These are phyloP conservation scores for Polyplosphaeria fusca DNA, from an alignment of 495 filamentous ascomycete species.

Conservation along the genomic window DNA sequence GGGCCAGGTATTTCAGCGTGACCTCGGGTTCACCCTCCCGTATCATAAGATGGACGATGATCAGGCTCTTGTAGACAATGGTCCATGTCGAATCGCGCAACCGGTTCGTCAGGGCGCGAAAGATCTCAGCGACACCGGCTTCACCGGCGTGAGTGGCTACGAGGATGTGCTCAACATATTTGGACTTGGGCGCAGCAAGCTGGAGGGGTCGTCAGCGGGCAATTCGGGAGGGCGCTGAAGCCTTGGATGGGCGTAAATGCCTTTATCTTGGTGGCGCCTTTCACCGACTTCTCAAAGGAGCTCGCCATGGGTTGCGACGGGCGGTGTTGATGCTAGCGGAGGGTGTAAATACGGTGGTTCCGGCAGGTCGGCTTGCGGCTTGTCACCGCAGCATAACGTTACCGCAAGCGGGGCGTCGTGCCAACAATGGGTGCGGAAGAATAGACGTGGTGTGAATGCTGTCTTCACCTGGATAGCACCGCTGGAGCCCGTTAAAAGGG, in stretches of 20 bases:
- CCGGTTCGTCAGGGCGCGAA: conserved; percentile 81
- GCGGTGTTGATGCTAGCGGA: not conserved
- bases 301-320: conserved; percentile 37
- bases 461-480: too few species aligned
- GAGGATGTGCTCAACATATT: conserved; percentile 98
- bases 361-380: not conserved
- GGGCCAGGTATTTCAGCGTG: conserved; percentile 79
- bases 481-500: too few species aligned
- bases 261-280: conserved; percentile 65
- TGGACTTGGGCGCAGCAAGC: conserved; percentile 96
- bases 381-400: not conserved
- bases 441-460: too few species aligned
- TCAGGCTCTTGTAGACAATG: conserved; percentile 90
- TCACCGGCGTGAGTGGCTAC: conserved; percentile 94
- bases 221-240: not conserved
- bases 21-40: conserved; percentile 88
- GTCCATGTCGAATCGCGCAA: conserved; percentile 97
- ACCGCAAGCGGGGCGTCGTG: too few species aligned
- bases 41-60: conserved; percentile 96
- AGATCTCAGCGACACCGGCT: conserved; percentile 92
- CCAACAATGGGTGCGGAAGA: too few species aligned
- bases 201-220: conserved; percentile 40
- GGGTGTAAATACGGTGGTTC: conserved; percentile 1
- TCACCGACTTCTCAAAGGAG: conserved; percentile 49
- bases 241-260: conserved; percentile 46